These are phyloP conservation scores for Candida tammaniensis DNA, from an alignment of 805 yeast genomes.

Conservation along the genomic window DNA sequence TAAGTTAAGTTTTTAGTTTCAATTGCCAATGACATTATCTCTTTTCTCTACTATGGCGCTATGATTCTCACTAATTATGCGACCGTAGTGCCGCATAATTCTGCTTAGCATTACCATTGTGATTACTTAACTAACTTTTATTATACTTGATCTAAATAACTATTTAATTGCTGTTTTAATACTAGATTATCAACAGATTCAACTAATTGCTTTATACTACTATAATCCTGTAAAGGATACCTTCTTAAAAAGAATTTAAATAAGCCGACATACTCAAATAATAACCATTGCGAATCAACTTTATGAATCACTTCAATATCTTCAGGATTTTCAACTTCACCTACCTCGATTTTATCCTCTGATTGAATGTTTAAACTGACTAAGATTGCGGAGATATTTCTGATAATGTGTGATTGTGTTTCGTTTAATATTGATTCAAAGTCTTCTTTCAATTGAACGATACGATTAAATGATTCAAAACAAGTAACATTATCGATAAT, in stretches of 20 bases:
- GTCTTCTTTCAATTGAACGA: not conserved
- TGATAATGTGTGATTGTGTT: not conserved
- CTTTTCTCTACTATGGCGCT: not conserved
- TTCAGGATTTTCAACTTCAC: constrained; percentile 23
- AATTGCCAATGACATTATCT: constrained; percentile 41
- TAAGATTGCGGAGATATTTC: not conserved
- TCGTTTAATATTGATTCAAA: not conserved
- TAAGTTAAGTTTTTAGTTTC: constrained; percentile 65
- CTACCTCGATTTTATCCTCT: constrained; percentile 22
- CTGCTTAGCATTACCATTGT: too few species aligned
- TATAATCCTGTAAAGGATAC: constrained; percentile 46
- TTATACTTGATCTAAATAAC: constrained; percentile 2
- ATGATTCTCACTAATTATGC: not conserved
- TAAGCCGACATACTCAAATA: constrained; percentile 40
- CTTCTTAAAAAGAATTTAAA: constrained; percentile 37
- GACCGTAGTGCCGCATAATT: not conserved
- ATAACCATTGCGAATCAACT: constrained; percentile 40
- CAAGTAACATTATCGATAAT: constrained; percentile 40
- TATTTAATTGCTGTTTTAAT: constrained; percentile 18
- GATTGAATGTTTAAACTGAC: not conserved
- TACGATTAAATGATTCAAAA: constrained; percentile 40
- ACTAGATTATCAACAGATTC: constrained; percentile 19
- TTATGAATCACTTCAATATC: constrained; percentile 21
- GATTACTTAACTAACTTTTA: too few species aligned
- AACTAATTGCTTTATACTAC: constrained; percentile 34